Conservation (phyloP, 768 basidiomycete species). For the Trichaptum fuscoviolaceum region DNA sequence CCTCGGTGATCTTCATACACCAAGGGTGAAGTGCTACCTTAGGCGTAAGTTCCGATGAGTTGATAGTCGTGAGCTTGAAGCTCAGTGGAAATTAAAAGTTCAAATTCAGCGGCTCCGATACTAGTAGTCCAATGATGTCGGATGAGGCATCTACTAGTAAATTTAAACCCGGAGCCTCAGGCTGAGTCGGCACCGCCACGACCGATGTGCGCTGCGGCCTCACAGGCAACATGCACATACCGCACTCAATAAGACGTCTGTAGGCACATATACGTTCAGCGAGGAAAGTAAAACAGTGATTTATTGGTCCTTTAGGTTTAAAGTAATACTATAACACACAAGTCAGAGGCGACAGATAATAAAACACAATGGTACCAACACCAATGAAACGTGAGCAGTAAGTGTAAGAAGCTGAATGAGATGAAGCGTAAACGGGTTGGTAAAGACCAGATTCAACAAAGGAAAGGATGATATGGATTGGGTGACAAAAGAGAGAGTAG, state of each 20-base stretch:
- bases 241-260: neutral
- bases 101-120: neutral
- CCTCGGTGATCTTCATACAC: too few relatives aligned
- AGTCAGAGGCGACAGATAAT: neutral
- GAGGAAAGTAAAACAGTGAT: neutral
- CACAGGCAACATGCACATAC: neutral
- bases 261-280: too few relatives aligned
- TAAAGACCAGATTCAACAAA: neutral
- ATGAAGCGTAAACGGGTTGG: neutral
- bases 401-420: constrained; percentile 1
- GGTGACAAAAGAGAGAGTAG: neutral
- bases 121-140: too few relatives aligned
- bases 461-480: neutral
- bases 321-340: neutral
- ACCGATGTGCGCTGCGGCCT: neutral
- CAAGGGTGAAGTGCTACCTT: too few relatives aligned
- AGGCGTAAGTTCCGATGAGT: neutral
- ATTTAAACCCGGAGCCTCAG: neutral
- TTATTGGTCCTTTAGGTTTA: neutral
- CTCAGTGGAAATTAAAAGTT: neutral
- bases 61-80: neutral
- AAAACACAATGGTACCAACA: neutral
- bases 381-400: neutral
- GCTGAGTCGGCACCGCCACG: neutral
- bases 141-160: neutral